These are phyloP conservation scores for Allium sativum DNA, from an alignment of 106 monocot species.

Conservation along the genomic window DNA sequence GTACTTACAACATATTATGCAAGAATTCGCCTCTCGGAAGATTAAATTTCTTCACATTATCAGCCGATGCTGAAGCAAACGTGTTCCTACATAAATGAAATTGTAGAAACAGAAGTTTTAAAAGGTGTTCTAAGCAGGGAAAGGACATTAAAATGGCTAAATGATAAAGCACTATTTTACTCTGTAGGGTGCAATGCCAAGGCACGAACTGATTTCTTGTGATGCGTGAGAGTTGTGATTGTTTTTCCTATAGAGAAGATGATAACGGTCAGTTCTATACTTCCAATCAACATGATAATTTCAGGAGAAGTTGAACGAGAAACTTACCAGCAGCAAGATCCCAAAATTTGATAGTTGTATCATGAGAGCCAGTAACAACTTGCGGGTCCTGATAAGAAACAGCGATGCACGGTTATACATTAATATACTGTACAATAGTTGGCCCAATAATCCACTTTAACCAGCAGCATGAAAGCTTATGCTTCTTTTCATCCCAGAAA, in stretches of 20 bases:
- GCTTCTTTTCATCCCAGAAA: too few relatives aligned
- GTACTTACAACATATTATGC: slow-evolving; percentile 96
- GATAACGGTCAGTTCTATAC: not conserved
- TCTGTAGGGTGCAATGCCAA: slow-evolving; percentile 88
- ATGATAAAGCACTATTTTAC: slow-evolving; percentile 15
- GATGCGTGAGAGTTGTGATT: slow-evolving; percentile 84
- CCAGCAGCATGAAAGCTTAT: too few relatives aligned
- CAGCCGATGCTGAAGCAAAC: slow-evolving; percentile 96
- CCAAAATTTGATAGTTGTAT: slow-evolving; percentile 96
- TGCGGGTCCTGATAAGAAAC: slow-evolving; percentile 84
- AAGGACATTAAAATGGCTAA: not conserved
- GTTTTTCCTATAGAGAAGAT: slow-evolving; percentile 60
- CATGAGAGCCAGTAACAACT: slow-evolving; percentile 98
- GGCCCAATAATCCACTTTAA: too few relatives aligned
- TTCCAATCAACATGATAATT: not conserved
- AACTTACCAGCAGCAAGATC: slow-evolving; percentile 87
- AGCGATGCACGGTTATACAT: not conserved
- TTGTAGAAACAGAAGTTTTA: slow-evolving; percentile 1
- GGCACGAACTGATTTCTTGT: slow-evolving; percentile 96
- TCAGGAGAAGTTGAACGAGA: not conserved
- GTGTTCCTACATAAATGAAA: slow-evolving; percentile 32
- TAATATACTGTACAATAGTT: too few relatives aligned
- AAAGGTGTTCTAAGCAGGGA: not conserved
- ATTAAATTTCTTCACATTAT: slow-evolving; percentile 92
- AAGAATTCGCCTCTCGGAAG: slow-evolving; percentile 97